Base-by-base conservation (phyloP, 257 asterid species). In the Ehretia macrophylla region DNA sequence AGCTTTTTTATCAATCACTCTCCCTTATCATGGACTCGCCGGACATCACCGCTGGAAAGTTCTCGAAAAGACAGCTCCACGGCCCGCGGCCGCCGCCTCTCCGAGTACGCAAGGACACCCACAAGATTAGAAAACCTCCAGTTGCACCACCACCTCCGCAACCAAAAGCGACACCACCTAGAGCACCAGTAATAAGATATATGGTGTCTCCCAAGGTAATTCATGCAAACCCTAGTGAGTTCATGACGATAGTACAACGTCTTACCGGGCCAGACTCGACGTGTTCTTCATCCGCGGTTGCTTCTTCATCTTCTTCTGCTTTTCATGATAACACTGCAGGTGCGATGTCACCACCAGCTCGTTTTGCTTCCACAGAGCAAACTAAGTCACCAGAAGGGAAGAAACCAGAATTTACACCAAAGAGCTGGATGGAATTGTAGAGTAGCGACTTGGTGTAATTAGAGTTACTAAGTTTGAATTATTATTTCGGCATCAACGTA, bases 161-260 rank as follows among this genome's bases (percentile, higher is more conserved):
- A n/a, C n/a, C n/a, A n/a, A n/a, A 40, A 0, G 62, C 72, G 8
- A 72, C 48, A 0, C 71, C 69, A 1, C 46, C 20, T 14, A 48
- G 53, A 42, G 95, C 89, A 17, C 96, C 96, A 37, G 85, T 92
- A 8, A 92, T 92, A n/a, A 92, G 86, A 46, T 92, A 92, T 86
- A 84, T 94, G 0, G 90, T 92, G 55, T 88, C 98, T 10, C 98
- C 98, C 5, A 92, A 86, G 66, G 78, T 88, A 37, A 88, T 92
- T 69, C 96, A 92, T 71, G 90, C 97, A 73, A 81, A 88, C 83
- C 97, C 98, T 68, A 86, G 77, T 14, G 98, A 92, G 79, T 92
- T 92, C 91, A 92, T 86, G 98, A 75, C 95, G 35, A 55, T 92
- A 14, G 98, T 92, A 11, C 97, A 88, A 57, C 89, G 96, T 6